Percentiles rank a stretch among this genome's conserved stretches.
These are phyloP conservation scores for Xanthoconium separans DNA, from an alignment of 1,284 basidiomycete genomes.

Conservation along the genomic window DNA sequence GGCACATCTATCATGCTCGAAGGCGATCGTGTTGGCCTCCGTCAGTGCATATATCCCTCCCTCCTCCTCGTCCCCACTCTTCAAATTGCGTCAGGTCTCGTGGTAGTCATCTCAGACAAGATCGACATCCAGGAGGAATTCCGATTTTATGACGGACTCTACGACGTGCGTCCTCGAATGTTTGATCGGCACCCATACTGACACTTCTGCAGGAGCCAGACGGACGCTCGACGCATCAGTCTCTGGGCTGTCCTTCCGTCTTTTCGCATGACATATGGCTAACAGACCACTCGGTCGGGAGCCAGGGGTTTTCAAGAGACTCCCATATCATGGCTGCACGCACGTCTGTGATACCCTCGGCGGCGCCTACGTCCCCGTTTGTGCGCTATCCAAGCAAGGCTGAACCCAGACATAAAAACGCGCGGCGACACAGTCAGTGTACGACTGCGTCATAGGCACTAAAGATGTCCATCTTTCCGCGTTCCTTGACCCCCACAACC, in stretches of 20 bases:
- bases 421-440: conserved; percentile 40
- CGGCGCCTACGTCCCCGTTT: conserved; percentile 38
- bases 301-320: conserved; percentile 55
- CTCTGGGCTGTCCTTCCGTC: conserved; percentile 50
- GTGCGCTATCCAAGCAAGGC: background rate
- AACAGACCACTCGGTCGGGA: conserved; percentile 54
- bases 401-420: background rate
- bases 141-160: conserved; percentile 46
- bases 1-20: conserved; percentile 98
- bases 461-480: conserved; percentile 43
- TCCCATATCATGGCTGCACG: conserved; percentile 68
- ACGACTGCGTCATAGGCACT: conserved; percentile 58
- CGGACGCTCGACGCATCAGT: conserved; percentile 20
- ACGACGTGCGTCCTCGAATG: conserved; percentile 32
- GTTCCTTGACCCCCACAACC: conserved; percentile 14
- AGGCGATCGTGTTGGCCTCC: conserved; percentile 66
- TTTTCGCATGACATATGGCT: conserved; percentile 65
- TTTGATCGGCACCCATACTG: background rate
- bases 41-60: conserved; percentile 66
- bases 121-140: conserved; percentile 50
- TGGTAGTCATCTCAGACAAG: conserved; percentile 32
- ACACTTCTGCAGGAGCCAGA: conserved; percentile 21
- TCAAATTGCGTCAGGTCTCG: conserved; percentile 20
- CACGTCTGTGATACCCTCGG: conserved; percentile 61
- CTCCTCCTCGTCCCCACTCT: conserved; percentile 20